Evolutionary conservation across 208 protist genomes (phyloP), one percentile per base, ranked within the genome.

Genomic region (Trypanosomatidae sp.): DNA sequence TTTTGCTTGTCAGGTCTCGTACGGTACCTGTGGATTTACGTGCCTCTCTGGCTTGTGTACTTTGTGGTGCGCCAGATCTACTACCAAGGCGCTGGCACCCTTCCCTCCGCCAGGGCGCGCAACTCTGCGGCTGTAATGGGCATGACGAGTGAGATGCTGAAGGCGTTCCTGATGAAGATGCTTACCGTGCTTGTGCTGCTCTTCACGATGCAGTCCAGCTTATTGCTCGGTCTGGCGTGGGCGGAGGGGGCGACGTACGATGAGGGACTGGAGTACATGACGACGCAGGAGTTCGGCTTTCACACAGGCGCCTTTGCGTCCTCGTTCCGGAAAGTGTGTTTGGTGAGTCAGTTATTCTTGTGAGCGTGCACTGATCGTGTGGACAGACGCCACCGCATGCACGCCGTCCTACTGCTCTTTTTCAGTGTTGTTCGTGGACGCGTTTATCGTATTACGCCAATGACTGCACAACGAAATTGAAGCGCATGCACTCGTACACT

Each of bases 151-250:
- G 83, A 88, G 68, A 69, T 89, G 69, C 67, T 75, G 36, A 89
- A 86, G 62, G 76, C 78, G 22, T 71, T 80, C 25, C 5, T 72
- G 33, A 68, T 91, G 69, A 91, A 91, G 62, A 65, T 78, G n/a
- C 49, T 88, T 3, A 87, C 82, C 7, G 47, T 89, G 10, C 87
- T 86, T 64, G 60, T 89, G 52, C 71, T 88, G 53, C 79, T 84
- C n/a, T 76, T 76, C 73, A 82, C 83, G 36, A 52, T 89, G 3
- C 81, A 87, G 75, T 80, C 75, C 22, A 84, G 71, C 53, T 88
- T 91, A 65, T 73, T 91, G n/a, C 59, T 91, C 30, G 87, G 84
- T 17, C 58, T 91, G 49, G 64, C 77, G 36, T 74, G 72, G 60
- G 52, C 62, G 25, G 69, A 76, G 66, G 68, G 65, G n/a, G 43